A percentile compares a stretch with the other conserved stretches of the same genome.
These are phyloP conservation scores for Fagopyrum tataricum DNA, from an alignment of 148 eudicot species.

Conservation along the genomic window DNA sequence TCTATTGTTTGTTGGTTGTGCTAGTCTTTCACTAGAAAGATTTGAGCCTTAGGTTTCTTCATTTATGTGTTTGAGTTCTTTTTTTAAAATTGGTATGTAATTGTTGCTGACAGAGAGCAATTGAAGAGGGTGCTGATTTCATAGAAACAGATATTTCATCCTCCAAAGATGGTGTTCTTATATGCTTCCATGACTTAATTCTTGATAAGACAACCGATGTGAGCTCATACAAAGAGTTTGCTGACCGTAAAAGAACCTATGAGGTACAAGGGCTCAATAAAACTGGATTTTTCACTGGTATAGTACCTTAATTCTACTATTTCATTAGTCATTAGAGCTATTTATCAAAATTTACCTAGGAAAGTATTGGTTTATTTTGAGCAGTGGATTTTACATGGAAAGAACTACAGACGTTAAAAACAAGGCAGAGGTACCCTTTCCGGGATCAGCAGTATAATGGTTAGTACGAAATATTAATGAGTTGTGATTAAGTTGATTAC, in stretches of 20 bases:
- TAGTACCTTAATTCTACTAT: not conserved
- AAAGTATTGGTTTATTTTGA: not conserved
- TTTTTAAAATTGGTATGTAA: not conserved
- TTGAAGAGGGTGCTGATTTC: constrained; percentile 90
- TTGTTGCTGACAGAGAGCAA: constrained; percentile 60
- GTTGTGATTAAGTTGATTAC: not conserved
- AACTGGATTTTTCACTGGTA: constrained; percentile 81
- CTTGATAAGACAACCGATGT: constrained; percentile 78
- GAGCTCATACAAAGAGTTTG: constrained; percentile 61
- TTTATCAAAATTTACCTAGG: not conserved
- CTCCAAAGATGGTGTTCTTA: constrained; percentile 78
- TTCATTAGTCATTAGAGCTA: not conserved
- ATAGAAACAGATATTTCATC: constrained; percentile 80
- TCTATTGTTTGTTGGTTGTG: not conserved
- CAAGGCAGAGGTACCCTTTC: constrained; percentile 69
- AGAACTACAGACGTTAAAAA: constrained; percentile 69
- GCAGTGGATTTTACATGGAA: constrained; percentile 91
- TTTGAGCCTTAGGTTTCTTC: not conserved
- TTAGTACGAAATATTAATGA: constrained; percentile 20
- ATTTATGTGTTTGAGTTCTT: not conserved
- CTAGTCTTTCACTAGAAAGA: not conserved
- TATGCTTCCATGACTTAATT: constrained; percentile 69
- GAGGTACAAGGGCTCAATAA: constrained; percentile 66
- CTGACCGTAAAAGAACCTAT: constrained; percentile 70
- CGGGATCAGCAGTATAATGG: constrained; percentile 91